phyloP scores from a whole-genome alignment of 176 grass and related monocot species.

The Tuctoria greenei region DNA sequence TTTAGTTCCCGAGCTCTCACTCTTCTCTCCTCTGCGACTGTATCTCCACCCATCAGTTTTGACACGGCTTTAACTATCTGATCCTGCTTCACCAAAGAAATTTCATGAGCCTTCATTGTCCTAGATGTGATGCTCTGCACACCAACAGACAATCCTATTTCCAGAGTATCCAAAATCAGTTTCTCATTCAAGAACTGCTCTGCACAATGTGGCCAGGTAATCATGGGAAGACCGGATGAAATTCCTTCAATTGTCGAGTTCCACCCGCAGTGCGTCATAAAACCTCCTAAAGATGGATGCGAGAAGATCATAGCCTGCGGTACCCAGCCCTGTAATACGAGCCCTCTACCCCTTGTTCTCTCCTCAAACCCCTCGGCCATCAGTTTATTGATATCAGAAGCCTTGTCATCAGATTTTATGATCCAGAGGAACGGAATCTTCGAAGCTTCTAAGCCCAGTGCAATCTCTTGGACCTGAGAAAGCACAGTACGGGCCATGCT shows the following conservation, averaged over 20 bases:
- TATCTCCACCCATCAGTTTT: conserved; percentile 40
- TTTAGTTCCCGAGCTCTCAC: conserved; percentile 36
- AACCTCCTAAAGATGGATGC: conserved; percentile 37
- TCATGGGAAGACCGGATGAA: conserved; percentile 44
- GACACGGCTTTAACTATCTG: conserved; percentile 9
- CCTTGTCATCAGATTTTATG: conserved; percentile 33
- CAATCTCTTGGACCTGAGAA: conserved; percentile 1
- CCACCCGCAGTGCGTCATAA: conserved; percentile 56
- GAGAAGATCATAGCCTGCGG: conserved; percentile 50
- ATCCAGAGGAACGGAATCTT: conserved; percentile 51
- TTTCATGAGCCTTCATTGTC: conserved; percentile 15
- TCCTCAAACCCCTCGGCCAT: conserved; percentile 19
- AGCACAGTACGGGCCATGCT: conserved; percentile 20
- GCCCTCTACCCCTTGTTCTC: conserved; percentile 13
- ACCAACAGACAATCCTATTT: conserved; percentile 34
- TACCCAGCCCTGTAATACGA: conserved; percentile 50
- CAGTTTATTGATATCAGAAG: conserved; percentile 18
- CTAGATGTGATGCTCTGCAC: conserved; percentile 19
- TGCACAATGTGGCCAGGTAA: conserved; percentile 48
- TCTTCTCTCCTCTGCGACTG: conserved; percentile 39
- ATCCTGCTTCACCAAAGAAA: conserved; percentile 30
- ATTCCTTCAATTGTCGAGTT: conserved; percentile 50
- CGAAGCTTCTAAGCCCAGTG: conserved; percentile 31
- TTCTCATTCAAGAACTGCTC: conserved; percentile 54
- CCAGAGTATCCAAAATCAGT: conserved; percentile 39